Percentiles rank a stretch among this genome's conserved stretches.
phyloP scores from a whole-genome alignment of 2,329 filamentous ascomycete species.

The Trichoderma hamatum region DNA sequence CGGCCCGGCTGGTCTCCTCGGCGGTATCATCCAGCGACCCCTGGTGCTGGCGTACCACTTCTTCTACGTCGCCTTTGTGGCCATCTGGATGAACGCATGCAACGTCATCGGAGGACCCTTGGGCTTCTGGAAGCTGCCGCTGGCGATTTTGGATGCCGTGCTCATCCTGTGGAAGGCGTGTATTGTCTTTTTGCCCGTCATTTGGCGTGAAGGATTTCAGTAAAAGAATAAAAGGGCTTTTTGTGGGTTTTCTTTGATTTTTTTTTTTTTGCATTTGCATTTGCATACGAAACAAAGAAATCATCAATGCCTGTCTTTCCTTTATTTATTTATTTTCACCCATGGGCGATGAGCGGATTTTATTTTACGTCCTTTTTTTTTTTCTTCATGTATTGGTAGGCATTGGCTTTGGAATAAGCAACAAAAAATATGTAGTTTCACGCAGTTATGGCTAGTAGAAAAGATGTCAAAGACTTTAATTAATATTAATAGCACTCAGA shows the following conservation, averaged over 20 bases:
- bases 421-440: conserved; percentile 4
- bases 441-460: conserved; percentile 19
- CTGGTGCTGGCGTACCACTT: conserved; percentile 86
- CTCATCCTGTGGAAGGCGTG: conserved; percentile 79
- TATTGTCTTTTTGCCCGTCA: conserved; percentile 79
- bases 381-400: background rate
- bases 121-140: conserved; percentile 54
- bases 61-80: conserved; percentile 87
- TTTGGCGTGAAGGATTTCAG: conserved; percentile 64
- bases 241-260: background rate
- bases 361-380: background rate
- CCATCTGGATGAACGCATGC: conserved; percentile 68
- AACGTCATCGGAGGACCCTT: conserved; percentile 42
- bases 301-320: background rate
- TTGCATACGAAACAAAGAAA: background rate
- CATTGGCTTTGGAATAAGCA: conserved; percentile 4
- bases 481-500: conserved; percentile 11
- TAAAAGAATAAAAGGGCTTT: background rate
- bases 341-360: conserved; percentile 12
- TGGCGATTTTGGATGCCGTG: conserved; percentile 66
- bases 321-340: background rate
- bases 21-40: conserved; percentile 77
- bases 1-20: conserved; percentile 80
- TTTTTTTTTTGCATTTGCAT: background rate
- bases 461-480: background rate